A percentile compares a stretch with the other conserved stretches of the same genome.
Evolutionary conservation across 208 protist genomes (phyloP).

Genomic region (Histomonas meleagridis): DNA sequence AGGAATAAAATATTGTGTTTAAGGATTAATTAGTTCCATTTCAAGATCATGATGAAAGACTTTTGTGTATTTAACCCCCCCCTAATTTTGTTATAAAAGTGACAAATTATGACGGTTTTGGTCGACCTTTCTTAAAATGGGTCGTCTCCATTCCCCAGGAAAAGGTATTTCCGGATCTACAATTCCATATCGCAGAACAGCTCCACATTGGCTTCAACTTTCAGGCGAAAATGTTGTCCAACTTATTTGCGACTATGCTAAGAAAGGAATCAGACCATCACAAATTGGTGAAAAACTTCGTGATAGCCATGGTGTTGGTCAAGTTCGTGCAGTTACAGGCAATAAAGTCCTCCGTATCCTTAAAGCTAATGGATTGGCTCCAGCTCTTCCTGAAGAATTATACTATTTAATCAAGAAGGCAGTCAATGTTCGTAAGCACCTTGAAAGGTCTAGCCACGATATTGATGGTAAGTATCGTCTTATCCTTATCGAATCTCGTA

Average conservation of each 20-base stretch:
- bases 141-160: slow-evolving; percentile 90
- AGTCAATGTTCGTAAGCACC: slow-evolving; percentile 96
- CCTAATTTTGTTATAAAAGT: too few species aligned
- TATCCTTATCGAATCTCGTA: slow-evolving; percentile 98
- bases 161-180: slow-evolving; percentile 90
- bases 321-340: slow-evolving; percentile 92
- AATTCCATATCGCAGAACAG: slow-evolving; percentile 86
- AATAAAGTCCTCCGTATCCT: slow-evolving; percentile 98
- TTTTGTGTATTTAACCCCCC: too few species aligned
- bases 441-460: slow-evolving; percentile 90
- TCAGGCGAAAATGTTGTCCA: slow-evolving; percentile 61
- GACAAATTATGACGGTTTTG: too few species aligned
- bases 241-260: slow-evolving; percentile 87
- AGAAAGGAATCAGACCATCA: slow-evolving; percentile 95
- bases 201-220: slow-evolving; percentile 93
- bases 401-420: slow-evolving; percentile 99
- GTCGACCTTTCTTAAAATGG: slow-evolving; percentile 60
- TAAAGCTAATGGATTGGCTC: slow-evolving; percentile 92
- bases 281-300: slow-evolving; percentile 96
- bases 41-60: too few species aligned
- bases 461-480: slow-evolving; percentile 97
- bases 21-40: too few species aligned
- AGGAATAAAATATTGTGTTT: too few species aligned
- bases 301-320: slow-evolving; percentile 95
- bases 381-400: slow-evolving; percentile 98